Conservation (phyloP, 2,329 filamentous ascomycete genomes). For the Myriosclerotinia scirpicola region DNA sequence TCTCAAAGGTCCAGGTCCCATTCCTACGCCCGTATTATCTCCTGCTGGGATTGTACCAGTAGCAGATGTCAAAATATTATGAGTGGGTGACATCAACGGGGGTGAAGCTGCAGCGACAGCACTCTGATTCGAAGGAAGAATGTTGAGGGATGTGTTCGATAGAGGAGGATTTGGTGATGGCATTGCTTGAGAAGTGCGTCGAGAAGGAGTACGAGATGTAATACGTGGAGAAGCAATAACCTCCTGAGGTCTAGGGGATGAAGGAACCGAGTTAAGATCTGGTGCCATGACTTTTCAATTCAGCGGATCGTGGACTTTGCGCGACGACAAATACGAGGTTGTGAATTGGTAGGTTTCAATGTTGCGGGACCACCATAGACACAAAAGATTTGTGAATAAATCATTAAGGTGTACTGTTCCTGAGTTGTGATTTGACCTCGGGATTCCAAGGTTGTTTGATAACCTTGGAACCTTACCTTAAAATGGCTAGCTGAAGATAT, state of each 20-base stretch:
- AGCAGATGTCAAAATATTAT: slow-evolving; percentile 21
- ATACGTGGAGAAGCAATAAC: slow-evolving; percentile 35
- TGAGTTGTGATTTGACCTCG: background rate
- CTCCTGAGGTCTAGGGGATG: slow-evolving; percentile 36
- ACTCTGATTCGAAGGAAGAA: slow-evolving; percentile 44
- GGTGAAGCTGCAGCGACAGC: slow-evolving; percentile 36
- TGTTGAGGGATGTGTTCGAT: slow-evolving; percentile 73
- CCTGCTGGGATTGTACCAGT: slow-evolving; percentile 20
- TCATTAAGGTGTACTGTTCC: background rate
- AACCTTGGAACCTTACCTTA: too few relatives aligned
- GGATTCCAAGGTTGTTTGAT: too few relatives aligned
- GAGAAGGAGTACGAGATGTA: slow-evolving; percentile 34
- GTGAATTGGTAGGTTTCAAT: slow-evolving; percentile 12
- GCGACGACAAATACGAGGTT: background rate
- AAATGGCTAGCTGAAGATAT: too few relatives aligned
- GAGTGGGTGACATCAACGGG: slow-evolving; percentile 34
- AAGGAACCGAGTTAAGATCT: slow-evolving; percentile 41
- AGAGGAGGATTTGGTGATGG: slow-evolving; percentile 53
- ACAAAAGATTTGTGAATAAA: slow-evolving; percentile 2
- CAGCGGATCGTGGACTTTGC: background rate
- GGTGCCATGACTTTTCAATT: slow-evolving; percentile 37
- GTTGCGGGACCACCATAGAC: slow-evolving; percentile 7
- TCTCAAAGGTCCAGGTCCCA: slow-evolving; percentile 71
- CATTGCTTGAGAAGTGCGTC: slow-evolving; percentile 38
- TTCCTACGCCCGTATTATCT: slow-evolving; percentile 50